phyloP scores from a whole-genome alignment of 306 rosid genomes.

The Castanopsis chinensis region DNA sequence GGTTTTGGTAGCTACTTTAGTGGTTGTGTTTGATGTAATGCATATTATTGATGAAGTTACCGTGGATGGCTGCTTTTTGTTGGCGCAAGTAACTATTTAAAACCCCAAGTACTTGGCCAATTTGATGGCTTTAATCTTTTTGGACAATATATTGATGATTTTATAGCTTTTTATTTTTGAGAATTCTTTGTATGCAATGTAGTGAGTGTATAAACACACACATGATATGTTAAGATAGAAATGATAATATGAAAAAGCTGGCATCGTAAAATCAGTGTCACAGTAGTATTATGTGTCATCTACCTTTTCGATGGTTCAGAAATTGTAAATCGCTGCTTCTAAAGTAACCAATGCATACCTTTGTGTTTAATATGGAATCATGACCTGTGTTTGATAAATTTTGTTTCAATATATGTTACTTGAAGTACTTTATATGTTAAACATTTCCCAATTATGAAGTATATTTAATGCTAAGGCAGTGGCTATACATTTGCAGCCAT shows the following conservation, averaged over 20 bases:
- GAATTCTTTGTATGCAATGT: not conserved
- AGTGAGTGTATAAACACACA: not conserved
- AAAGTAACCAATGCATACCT: conserved; percentile 1
- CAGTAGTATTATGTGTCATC: not conserved
- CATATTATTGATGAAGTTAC: not conserved
- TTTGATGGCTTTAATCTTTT: not conserved
- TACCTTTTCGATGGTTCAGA: not conserved
- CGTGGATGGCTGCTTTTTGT: not conserved
- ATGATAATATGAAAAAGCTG: not conserved
- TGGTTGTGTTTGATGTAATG: not conserved
- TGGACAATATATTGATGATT: not conserved
- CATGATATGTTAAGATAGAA: not conserved
- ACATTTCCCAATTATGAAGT: conserved; percentile 16
- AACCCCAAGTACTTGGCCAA: not conserved
- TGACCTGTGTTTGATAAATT: not conserved
- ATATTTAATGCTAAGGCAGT: conserved; percentile 24
- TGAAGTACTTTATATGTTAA: not conserved
- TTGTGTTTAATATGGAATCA: not conserved
- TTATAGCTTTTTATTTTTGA: not conserved
- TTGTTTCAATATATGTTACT: not conserved
- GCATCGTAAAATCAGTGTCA: not conserved
- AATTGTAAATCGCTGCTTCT: not conserved
- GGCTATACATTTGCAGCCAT: conserved; percentile 46
- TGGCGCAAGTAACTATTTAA: not conserved
- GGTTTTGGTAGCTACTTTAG: not conserved